Evolutionary conservation across 2,329 filamentous ascomycete genomes (phyloP), one percentile per base, ranked within the genome.

Genomic region (Fusarium sp.): DNA sequence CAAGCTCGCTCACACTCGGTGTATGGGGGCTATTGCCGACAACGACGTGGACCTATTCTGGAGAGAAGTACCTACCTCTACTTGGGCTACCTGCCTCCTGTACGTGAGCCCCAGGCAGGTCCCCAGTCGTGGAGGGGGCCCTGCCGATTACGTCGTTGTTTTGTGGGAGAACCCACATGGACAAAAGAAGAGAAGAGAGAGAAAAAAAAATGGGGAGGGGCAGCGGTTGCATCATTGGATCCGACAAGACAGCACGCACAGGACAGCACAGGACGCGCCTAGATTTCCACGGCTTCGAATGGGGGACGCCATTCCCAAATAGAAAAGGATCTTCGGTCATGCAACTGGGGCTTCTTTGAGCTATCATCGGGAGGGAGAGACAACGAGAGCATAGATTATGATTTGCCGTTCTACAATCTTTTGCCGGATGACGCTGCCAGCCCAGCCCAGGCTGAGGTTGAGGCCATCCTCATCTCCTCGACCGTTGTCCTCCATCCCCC

Each of bases 191-290:
- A 59, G 62, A 64, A 65, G 62, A 44, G 67, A 53, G 59, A 35
- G 59, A 53, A 17, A 35, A 55, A 51, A 62, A 64, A 74, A 46
- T 56, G 65, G 64, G 67, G 64, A 59, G 64, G 56, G 46, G 61
- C 60, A 67, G 62, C 65, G 51, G 74, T 77, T 78, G 74, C 74
- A 78, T 78, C 74, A 78, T 78, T 68, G 66, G 67, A 62, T 67
- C 64, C 68, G 53, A 63, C 70, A 57, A 51, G 59, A 73, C 44
- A 29, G 42, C 20, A 44, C 40, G 40, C 40, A 44, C 40, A 49
- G 22, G 24, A 51, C 46, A 74, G 46, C 57, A 60, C 46, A 74
- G 27, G 63, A 61, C 46, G 44, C 46, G 64, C 27, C 66, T 67
- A 73, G 71, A 76, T 71, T 71, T 64, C 59, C 65, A 74, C 70